Conservation (phyloP, 257 asterid species). For the Haberlea rhodopensis region DNA sequence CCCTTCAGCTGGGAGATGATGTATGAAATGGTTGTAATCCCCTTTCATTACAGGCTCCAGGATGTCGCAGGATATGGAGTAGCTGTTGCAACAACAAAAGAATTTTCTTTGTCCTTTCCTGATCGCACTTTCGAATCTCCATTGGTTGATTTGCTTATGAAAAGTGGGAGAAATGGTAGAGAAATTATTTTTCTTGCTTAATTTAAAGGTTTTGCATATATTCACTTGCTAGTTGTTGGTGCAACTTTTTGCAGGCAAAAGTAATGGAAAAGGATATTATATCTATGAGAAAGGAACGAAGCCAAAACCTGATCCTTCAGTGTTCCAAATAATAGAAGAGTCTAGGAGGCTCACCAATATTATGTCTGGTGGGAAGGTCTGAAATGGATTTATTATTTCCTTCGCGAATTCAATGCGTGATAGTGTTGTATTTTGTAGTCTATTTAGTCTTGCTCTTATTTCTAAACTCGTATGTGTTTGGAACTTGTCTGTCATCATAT, state of each 20-base stretch:
- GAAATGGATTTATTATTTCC: slow-evolving; percentile 7
- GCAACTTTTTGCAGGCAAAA: slow-evolving; percentile 61
- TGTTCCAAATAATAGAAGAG: slow-evolving; percentile 76
- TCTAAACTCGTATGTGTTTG: no score
- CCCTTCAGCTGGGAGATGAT: background rate
- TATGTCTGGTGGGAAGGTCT: slow-evolving; percentile 95
- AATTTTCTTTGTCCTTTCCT: slow-evolving; percentile 55
- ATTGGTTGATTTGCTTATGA: slow-evolving; percentile 68
- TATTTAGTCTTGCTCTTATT: no score
- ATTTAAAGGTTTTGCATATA: slow-evolving; percentile 17
- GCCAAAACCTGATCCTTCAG: slow-evolving; percentile 85
- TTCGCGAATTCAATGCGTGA: no score
- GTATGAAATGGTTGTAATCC: slow-evolving; percentile 19
- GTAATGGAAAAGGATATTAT: slow-evolving; percentile 88
- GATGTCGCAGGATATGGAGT: slow-evolving; percentile 98
- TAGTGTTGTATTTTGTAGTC: no score
- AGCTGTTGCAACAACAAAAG: slow-evolving; percentile 61
- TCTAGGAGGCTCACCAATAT: slow-evolving; percentile 74
- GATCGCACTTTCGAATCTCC: slow-evolving; percentile 73
- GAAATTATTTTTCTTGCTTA: slow-evolving; percentile 21
- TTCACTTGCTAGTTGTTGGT: slow-evolving; percentile 24
- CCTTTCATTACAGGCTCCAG: slow-evolving; percentile 64
- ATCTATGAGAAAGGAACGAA: slow-evolving; percentile 83
- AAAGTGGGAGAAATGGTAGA: slow-evolving; percentile 86
- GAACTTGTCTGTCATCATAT: no score